Evolutionary conservation across 2,329 filamentous ascomycete species (phyloP), one percentile per base, ranked within the genome.

Genomic region (Colletotrichum salicis): DNA sequence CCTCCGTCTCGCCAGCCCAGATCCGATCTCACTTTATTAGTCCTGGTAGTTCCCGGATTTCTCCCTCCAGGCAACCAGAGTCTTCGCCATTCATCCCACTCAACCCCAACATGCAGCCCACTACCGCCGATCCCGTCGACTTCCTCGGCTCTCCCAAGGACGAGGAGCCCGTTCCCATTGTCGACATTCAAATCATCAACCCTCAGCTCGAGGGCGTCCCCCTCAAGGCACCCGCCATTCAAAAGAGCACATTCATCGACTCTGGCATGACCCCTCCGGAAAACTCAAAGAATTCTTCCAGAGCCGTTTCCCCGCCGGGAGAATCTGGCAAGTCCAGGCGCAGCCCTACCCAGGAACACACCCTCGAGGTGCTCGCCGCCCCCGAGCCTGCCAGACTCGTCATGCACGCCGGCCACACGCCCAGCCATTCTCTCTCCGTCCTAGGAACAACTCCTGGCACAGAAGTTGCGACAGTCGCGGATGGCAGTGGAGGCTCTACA

Each of bases 401-500:
- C 0, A 88, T 91, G 85, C 86, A 91, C 77, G 89, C 89, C 24
- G 89, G 89, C 1, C 89, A 91, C 78, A 91, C 89, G 1, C 89
- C 89, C 7, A 90, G 85, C 62, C 89, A 90, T 76, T 89, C 88
- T 1, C 80, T 90, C 12, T 89, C 89, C 5, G 79, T 86, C 2
- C 79, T 89, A 19, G 82, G 83, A 6, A 86, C 85, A 11, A 80
- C 83, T 57, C 80, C 81, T 10, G 83, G 83, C 13, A 85, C 85
- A 2, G 82, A 79, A 12, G 79, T 77, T 19, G 76, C 78, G 8
- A 85, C 84, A 41, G 82, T 80, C 15, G 80, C 81, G 51, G 79
- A 77, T 70, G 84, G 82, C 71, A 83, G 80, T 58, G 84, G 84
- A 41, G 78, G 81, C 15, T 79, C 79, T 55, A 85, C 84, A 68